Conservation (phyloP, 257 asterid genomes). For the Nicotiana otophora region DNA sequence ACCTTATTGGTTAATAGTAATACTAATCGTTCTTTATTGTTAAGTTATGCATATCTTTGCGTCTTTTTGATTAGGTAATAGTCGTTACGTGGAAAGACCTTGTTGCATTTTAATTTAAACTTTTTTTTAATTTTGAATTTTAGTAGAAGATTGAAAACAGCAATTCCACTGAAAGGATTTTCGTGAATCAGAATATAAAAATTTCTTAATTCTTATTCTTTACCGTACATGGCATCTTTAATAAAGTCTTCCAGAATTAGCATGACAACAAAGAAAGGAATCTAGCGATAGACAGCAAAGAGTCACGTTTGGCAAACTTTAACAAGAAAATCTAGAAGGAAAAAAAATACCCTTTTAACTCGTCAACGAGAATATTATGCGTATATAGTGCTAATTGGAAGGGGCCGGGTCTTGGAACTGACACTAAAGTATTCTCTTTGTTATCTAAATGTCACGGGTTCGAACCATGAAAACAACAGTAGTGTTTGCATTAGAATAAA, state of each 20-base stretch:
- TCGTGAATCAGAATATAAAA: not conserved
- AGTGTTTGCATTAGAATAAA: too few species aligned
- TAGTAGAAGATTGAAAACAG: not conserved
- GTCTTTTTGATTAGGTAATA: not conserved
- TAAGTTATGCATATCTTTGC: not conserved
- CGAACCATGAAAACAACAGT: too few species aligned
- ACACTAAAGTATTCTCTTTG: too few species aligned
- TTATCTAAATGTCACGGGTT: too few species aligned
- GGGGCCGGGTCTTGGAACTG: too few species aligned
- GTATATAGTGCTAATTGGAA: too few species aligned
- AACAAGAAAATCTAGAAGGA: not conserved
- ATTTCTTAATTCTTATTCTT: not conserved
- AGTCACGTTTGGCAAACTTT: not conserved
- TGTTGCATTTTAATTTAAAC: too few species aligned
- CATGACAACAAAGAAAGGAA: not conserved
- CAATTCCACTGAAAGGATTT: not conserved
- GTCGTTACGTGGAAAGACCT: not conserved
- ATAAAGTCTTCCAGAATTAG: not conserved
- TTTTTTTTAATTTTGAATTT: not conserved
- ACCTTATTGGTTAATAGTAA: too few species aligned
- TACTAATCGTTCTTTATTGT: not conserved
- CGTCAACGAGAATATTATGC: not conserved
- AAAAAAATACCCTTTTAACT: not conserved
- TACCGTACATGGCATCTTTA: conserved; percentile 10
- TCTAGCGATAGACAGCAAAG: not conserved